Percentiles rank a stretch among this genome's conserved stretches.
Conservation (phyloP, 257 asterid species). For the Ehretia macrophylla region DNA sequence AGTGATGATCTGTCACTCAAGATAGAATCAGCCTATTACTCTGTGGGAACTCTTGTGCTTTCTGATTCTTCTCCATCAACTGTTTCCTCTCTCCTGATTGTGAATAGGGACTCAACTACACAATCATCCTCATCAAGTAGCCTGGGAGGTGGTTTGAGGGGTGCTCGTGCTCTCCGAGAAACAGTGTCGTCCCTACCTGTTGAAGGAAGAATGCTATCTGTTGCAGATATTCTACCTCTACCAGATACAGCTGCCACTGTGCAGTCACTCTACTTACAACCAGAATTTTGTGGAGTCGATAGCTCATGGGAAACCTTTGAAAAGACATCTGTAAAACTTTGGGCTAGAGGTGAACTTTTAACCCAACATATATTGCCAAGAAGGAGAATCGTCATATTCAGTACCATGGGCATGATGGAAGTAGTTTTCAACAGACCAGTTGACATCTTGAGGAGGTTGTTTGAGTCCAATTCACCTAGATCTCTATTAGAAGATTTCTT, state of each 20-base stretch:
- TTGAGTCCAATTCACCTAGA: slow-evolving; percentile 84
- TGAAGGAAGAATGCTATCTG: slow-evolving; percentile 93
- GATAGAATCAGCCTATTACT: slow-evolving; percentile 85
- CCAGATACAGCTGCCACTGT: slow-evolving; percentile 74
- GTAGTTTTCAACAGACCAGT: slow-evolving; percentile 88
- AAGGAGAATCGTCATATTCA: slow-evolving; percentile 77
- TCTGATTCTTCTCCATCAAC: slow-evolving; percentile 89
- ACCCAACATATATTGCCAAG: slow-evolving; percentile 89
- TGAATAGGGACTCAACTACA: slow-evolving; percentile 63
- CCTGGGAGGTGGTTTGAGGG: slow-evolving; percentile 62
- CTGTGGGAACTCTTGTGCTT: slow-evolving; percentile 78
- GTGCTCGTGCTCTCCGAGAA: slow-evolving; percentile 87
- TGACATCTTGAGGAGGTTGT: slow-evolving; percentile 73
- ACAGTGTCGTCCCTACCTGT: slow-evolving; percentile 75
- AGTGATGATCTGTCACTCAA: slow-evolving; percentile 75
- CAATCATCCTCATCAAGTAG: slow-evolving; percentile 65
- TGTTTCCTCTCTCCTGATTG: slow-evolving; percentile 78
- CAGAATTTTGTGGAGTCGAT: slow-evolving; percentile 58
- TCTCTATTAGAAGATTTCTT: slow-evolving; percentile 82
- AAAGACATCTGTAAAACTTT: slow-evolving; percentile 62
- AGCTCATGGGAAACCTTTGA: slow-evolving; percentile 65
- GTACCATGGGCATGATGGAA: slow-evolving; percentile 99
- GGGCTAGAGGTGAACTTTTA: slow-evolving; percentile 94
- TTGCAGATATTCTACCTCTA: slow-evolving; percentile 78
- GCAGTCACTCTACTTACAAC: slow-evolving; percentile 78